Evolutionary conservation across 139 green algal genomes (phyloP), one percentile per base, ranked within the genome.

Genomic region (Picochlorum sp.): DNA sequence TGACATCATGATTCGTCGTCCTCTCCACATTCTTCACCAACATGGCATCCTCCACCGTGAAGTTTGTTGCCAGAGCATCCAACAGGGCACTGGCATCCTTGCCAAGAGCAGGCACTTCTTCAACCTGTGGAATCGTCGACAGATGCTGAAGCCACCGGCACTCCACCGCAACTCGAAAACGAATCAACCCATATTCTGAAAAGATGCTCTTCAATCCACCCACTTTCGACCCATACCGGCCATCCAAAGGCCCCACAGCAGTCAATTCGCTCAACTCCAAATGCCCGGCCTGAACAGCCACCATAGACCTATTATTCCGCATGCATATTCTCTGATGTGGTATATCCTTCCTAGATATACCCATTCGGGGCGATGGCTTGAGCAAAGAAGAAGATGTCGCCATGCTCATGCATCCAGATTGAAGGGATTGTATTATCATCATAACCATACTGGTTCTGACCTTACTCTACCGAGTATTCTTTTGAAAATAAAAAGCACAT

Each of bases 1-100:
- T 99, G 15, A 99, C 94, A 73, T 99, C 94, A 80, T 99, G 94
- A 78, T 99, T 99, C 67, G 94, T 99, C 4, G 81, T 92, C 30
- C 80, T 80, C 80, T 98, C 94, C 16, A 97, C 77, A 9, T 82
- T 73, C 34, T 69, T 70, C 44, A 91, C 85, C 62, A 81, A 51
- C 63, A 59, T 46, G 1, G 90, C 92, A 54, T 95, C 79, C 41
- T 85, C 79, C n/a, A 89, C 47, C 10, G 52, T 81, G 71, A 90
- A 91, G 37, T 75, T 66, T 18, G 64, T 78, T 37, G 77, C 82
- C 41, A 97, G 69, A 7, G 75, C 54, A 50, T 97, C 92, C 30
- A 98, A 81, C 18, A 94, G 20, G 3, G 68, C 69, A 30, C 83
- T 84, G n/a, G 92, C 85, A 23, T 82, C 72, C 10, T 68, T 41